Evolutionary conservation across 2,329 filamentous ascomycete genomes (phyloP).

Genomic region (Arthrocladium fulminans): DNA sequence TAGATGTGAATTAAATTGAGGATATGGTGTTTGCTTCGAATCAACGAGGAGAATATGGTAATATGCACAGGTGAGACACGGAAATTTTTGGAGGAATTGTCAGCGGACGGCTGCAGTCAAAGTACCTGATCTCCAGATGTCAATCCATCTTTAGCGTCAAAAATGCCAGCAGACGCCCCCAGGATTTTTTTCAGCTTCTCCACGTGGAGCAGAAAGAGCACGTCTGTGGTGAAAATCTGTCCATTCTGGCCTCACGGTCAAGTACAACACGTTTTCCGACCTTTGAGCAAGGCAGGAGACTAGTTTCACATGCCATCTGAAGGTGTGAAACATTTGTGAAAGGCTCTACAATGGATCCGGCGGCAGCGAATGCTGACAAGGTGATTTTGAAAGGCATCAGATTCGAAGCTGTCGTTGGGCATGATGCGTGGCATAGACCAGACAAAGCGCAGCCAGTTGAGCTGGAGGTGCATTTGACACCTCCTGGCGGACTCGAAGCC

Average conservation of each 20-base stretch:
- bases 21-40: neutral
- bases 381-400: conserved; percentile 34
- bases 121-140: neutral
- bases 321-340: no score
- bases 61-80: neutral
- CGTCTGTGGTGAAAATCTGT: neutral
- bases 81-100: neutral
- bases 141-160: neutral
- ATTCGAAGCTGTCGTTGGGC: conserved; percentile 35
- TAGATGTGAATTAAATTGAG: conserved; percentile 6
- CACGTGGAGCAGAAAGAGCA: neutral
- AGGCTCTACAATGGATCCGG: neutral
- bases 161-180: neutral
- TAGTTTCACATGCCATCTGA: no score
- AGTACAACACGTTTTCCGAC: no score
- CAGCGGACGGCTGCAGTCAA: neutral
- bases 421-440: conserved; percentile 39
- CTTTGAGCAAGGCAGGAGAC: no score
- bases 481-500: conserved; percentile 30
- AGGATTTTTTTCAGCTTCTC: neutral
- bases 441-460: conserved; percentile 39
- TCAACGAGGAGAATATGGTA: neutral
- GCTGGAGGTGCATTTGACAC: conserved; percentile 35
- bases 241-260: neutral
- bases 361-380: conserved; percentile 15